Evolutionary conservation across 768 basidiomycete species (phyloP), one percentile per base, ranked within the genome.

Genomic region (Crassisporium funariophilum): DNA sequence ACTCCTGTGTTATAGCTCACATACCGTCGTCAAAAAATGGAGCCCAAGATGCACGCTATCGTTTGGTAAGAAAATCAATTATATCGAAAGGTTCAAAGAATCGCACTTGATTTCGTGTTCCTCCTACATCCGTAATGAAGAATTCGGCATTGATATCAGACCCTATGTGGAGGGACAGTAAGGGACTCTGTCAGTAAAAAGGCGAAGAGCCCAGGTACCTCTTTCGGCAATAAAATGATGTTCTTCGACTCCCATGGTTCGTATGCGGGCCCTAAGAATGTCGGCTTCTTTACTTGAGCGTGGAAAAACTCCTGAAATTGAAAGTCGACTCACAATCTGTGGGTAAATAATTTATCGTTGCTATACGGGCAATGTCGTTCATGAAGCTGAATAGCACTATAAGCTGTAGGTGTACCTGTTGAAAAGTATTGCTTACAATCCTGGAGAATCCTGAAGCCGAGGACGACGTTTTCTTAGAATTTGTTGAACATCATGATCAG

Each of bases 231-330:
- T 59, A 49, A 88, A 83, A 8, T 75, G 68, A 54, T 89, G 83
- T 58, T 91, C 88, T 47, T 88, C 83, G 2, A 88, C 80, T 2
- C 88, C 88, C 41, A 86, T 71, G 1, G 88, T 91, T 19, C 83
- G 75, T 47, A 91, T 70, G 38, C 88, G 73, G 2, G 88, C 88
- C 15, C 86, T 78, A n/a, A 88, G 77, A 44, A 88, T 84, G 56
- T 90, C 86, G 43, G 73, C 84, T 79, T 42, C 4, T n/a, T 11
- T 8, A 13, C 13, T 22, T 17, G 29, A 24, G 27, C 31, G 31
- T 3, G 44, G 42, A 13, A 42, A 20, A 5, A 15, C 24, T 4
- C 10, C 8, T 13, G 29, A 35, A 27, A 41, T 24, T 42, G 35
- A 24, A 38, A 16, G 49, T 40, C n/a, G 9, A 65, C 76, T 51